These are phyloP conservation scores for Fomes fomentarius DNA, from an alignment of 1,284 basidiomycete species.

Conservation along the genomic window DNA sequence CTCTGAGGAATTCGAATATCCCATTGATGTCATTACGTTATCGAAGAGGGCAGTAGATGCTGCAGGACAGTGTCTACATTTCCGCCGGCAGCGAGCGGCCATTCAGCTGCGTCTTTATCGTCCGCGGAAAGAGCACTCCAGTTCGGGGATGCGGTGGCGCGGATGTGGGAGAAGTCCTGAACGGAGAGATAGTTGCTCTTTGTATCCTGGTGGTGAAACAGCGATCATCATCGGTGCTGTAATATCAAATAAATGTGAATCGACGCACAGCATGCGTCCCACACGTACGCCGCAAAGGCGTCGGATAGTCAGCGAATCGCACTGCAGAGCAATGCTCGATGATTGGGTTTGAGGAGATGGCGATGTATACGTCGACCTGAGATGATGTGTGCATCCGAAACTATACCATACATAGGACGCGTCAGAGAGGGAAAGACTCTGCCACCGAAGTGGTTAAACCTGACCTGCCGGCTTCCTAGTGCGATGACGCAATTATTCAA, in stretches of 20 bases:
- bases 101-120: conserved; percentile 15
- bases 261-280: neutral
- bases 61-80: conserved; percentile 6
- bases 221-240: too few species aligned
- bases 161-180: conserved; percentile 84
- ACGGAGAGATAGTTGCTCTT: conserved; percentile 46
- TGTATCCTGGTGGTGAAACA: neutral
- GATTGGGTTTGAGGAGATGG: conserved; percentile 69
- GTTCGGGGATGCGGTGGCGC: conserved; percentile 72
- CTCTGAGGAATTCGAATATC: too few species aligned
- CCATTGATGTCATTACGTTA: too few species aligned
- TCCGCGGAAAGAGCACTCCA: conserved; percentile 47
- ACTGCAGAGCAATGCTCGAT: conserved; percentile 73
- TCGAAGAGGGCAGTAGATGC: too few species aligned
- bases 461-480: conserved; percentile 77
- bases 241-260: neutral
- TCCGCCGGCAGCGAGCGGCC: conserved; percentile 16
- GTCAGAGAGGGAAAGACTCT: too few species aligned
- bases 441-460: conserved; percentile 11
- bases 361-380: conserved; percentile 62
- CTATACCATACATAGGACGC: conserved; percentile 42
- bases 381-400: conserved; percentile 80
- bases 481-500: conserved; percentile 62
- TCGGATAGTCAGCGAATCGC: conserved; percentile 63
- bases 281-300: conserved; percentile 19